Conservation (phyloP, 768 basidiomycete genomes). For the Hirschioporus abietinus region DNA sequence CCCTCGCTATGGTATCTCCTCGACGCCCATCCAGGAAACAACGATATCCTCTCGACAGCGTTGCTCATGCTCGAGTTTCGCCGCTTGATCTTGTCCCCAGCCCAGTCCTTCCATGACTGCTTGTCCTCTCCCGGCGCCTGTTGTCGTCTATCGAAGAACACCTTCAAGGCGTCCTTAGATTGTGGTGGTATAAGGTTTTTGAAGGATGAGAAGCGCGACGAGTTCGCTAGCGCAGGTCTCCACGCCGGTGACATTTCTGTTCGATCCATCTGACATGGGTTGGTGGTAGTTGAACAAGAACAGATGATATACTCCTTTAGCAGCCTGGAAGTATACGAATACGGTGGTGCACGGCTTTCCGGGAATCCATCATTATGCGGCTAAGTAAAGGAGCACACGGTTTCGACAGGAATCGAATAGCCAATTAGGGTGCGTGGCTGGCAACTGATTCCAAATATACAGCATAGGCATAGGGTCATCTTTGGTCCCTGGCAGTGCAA, state of each 20-base stretch:
- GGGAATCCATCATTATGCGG: not conserved
- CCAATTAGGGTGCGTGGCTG: not conserved
- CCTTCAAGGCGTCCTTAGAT: constrained; percentile 23
- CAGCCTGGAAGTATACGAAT: not conserved
- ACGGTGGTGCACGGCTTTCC: constrained; percentile 1
- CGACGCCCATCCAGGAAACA: constrained; percentile 84
- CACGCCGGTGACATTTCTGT: constrained; percentile 1
- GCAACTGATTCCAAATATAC: not conserved
- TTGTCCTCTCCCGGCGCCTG: constrained; percentile 17
- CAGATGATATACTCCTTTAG: not conserved
- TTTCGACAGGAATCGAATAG: not conserved
- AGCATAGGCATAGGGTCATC: not conserved
- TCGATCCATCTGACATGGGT: not conserved
- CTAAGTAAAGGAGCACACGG: not conserved
- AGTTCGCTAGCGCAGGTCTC: constrained; percentile 5
- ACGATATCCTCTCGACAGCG: constrained; percentile 39
- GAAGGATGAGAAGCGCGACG: constrained; percentile 31
- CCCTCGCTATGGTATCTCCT: constrained; percentile 34
- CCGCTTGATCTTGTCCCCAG: constrained; percentile 48
- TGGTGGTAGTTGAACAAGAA: not conserved
- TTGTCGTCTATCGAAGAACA: constrained; percentile 14
- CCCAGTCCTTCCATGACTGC: constrained; percentile 60
- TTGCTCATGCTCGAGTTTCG: constrained; percentile 18
- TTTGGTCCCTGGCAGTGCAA: not conserved
- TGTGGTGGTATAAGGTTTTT: constrained; percentile 50